Evolutionary conservation across 192 early-diverging fungal genomes (phyloP).

Genomic region (Neocallimastix lanati): DNA sequence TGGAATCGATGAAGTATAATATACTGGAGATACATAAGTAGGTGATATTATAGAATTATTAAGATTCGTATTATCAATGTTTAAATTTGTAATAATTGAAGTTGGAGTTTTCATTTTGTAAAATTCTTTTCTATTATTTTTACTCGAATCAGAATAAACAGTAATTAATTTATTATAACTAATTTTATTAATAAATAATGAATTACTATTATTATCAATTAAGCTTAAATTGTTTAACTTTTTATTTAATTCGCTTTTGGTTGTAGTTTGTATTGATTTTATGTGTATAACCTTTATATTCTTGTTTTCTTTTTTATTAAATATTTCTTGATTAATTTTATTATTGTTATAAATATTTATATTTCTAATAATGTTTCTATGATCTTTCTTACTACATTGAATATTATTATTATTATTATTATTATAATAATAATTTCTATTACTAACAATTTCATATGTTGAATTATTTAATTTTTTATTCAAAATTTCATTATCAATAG

Average conservation of each 20-base stretch:
- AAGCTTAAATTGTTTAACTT: no score
- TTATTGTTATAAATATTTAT: background rate
- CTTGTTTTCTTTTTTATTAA: background rate
- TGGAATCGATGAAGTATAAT: background rate
- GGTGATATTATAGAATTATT: background rate
- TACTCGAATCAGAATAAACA: no score
- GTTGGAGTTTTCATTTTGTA: background rate
- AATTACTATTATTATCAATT: no score
- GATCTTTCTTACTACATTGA: background rate
- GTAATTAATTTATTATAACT: no score
- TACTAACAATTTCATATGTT: background rate
- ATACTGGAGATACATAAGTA: background rate
- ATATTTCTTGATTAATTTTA: background rate
- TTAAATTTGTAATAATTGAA: background rate
- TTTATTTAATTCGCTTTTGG: no score
- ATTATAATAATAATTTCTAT: no score
- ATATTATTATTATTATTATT: background rate
- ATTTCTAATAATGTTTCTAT: background rate
- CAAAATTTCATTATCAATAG: background rate
- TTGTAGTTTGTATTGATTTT: background rate
- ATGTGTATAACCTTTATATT: background rate
- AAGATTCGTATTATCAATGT: background rate
- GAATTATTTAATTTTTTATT: background rate
- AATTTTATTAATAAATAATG: no score
- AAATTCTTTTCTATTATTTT: no score